Conservation (phyloP, 768 basidiomycete genomes). For the Russula griseocarnosa region DNA sequence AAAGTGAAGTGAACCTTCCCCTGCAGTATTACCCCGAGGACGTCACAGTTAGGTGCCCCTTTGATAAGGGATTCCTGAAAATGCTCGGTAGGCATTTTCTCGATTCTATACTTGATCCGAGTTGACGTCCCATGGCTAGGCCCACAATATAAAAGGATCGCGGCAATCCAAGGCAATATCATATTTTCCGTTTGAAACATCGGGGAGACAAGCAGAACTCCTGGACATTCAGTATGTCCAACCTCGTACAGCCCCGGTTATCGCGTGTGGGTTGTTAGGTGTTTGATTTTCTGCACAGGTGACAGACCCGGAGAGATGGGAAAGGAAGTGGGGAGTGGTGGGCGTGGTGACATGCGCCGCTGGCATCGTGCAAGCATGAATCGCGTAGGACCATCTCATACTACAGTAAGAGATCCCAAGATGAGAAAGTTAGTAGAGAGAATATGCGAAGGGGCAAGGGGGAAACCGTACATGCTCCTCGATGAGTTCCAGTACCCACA, state of each 20-base stretch:
- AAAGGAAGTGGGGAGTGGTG: too few species aligned
- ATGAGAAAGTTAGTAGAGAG: too few species aligned
- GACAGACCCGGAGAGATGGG: too few species aligned
- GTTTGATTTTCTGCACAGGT: too few species aligned
- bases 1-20: constrained; percentile 2
- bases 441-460: too few species aligned
- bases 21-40: constrained; percentile 30
- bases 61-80: constrained; percentile 26
- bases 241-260: background rate
- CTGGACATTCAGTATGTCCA: constrained; percentile 19
- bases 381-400: too few species aligned
- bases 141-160: constrained; percentile 29
- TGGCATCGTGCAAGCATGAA: too few species aligned
- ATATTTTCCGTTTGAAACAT: constrained; percentile 22
- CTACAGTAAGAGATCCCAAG: too few species aligned
- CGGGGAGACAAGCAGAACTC: constrained; percentile 8
- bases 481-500: too few species aligned
- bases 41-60: constrained; percentile 28
- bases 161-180: constrained; percentile 24
- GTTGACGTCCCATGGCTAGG: constrained; percentile 6
- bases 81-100: background rate
- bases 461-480: too few species aligned
- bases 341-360: too few species aligned
- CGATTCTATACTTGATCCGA: background rate
- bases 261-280: too few species aligned